Evolutionary conservation across 2,329 filamentous ascomycete species (phyloP), one percentile per base, ranked within the genome.

Genomic region (Pseudogymnoascus sp.): DNA sequence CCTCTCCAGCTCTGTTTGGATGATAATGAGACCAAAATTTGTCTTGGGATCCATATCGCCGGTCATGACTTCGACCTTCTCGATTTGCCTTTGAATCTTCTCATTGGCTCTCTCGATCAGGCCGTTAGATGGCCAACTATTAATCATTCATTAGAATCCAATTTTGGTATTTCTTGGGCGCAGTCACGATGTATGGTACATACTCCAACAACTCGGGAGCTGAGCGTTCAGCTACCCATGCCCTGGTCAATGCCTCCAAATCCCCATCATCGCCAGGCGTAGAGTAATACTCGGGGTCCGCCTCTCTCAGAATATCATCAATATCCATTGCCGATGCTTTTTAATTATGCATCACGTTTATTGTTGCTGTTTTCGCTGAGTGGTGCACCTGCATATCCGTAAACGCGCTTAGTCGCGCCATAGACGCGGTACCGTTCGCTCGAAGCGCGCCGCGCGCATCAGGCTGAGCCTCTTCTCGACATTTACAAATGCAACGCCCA

Each of bases 1-100:
- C 52, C 95, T 83, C 74, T 97, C 93, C 62, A 99, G 84, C 77
- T 99, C 95, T 5, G 96, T 97, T 79, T 99, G 95, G 62, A 97
- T 87, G 65, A 99, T 89, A 59, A 97, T 96, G 71, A 97, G 87
- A 65, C 87, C 86, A 74, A 99, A 96, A 74, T 96, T 97, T 67
- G 90, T 88, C 75, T 90, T 92, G 55, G 93, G 89, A 71, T 96
- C 92, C 85, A 93, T 89, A 71, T 90, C 87, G 65, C 89, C 89
- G 11, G 89, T 93, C 81, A 93, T 84, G 64, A 88, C 84, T 77
- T 90, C 88, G 66, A 91, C 85, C 68, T 81, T 83, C 74, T 87
- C 83, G 70, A 90, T 89, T 78, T 90, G 88, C 55, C 77, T 76
- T 68, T 86, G 85, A 66, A 91, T 85, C 64, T 87, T 83, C 64